These are phyloP conservation scores for Mycena capillaripes DNA, from an alignment of 768 basidiomycete species.

Conservation along the genomic window DNA sequence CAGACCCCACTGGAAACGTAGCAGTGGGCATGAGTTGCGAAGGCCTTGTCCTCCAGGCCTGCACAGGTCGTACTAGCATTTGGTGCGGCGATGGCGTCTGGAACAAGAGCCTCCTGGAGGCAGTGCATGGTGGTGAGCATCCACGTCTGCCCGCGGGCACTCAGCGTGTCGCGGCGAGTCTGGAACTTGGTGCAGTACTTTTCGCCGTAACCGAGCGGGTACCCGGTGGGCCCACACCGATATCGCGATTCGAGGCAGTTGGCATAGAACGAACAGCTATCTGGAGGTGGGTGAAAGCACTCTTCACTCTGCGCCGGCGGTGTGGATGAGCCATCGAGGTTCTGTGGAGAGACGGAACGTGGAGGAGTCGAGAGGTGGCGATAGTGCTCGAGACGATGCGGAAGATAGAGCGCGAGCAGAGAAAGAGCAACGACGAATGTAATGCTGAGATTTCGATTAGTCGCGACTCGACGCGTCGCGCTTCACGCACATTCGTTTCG, in stretches of 20 bases:
- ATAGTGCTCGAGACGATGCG: not conserved
- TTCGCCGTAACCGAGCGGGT: conserved; percentile 59
- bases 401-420: not conserved
- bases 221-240: conserved; percentile 59
- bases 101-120: conserved; percentile 57
- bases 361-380: not conserved
- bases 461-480: not conserved
- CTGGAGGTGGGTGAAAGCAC: conserved; percentile 50
- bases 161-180: conserved; percentile 44
- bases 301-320: conserved; percentile 11
- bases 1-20: conserved; percentile 60
- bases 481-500: conserved; percentile 16
- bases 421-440: not conserved
- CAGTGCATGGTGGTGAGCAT: conserved; percentile 62
- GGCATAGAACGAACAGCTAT: conserved; percentile 59
- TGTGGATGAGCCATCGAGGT: not conserved
- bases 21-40: conserved; percentile 57
- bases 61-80: conserved; percentile 45
- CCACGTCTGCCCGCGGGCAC: conserved; percentile 54
- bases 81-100: conserved; percentile 45
- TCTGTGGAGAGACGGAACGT: not conserved
- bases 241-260: conserved; percentile 60
- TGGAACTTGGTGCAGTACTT: conserved; percentile 57
- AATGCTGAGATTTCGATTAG: conserved; percentile 9
- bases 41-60: conserved; percentile 52